Base-by-base conservation (phyloP, 2,329 filamentous ascomycete species). In the Hypoxylon sp. region DNA sequence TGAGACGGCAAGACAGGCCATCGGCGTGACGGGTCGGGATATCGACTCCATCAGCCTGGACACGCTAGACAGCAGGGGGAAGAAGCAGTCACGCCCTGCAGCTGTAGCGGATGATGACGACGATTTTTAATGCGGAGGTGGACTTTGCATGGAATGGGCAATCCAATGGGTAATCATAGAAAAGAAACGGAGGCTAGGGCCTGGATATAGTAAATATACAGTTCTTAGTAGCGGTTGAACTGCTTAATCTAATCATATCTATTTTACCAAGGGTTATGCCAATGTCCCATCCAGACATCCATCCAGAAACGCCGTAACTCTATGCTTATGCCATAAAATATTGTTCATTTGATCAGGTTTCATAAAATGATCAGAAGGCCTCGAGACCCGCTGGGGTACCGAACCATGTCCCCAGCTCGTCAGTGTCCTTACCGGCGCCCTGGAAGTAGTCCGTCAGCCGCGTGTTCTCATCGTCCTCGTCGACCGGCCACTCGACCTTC, bases 381-480 rank as follows among this genome's bases (percentile, higher is more conserved):
- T 91, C 89, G 60, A 90, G 79, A 1, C 87, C 86, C 7, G 87
- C 85, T n/a, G 88, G 83, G 59, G 84, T 87, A 2, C 94, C 94
- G 79, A 93, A 97, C 94, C 94, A 97, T 24, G 85, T 83, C 1
- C 87, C 88, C 57, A 97, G 77, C 77, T 96, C 92, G 75, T 88
- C 87, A 4, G 77, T 82, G 19, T 81, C 83, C 15, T 72, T 73
- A 4, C 77, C 74, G 6, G 73, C 80, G 68, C 57, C 79, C 13
- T 71, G 71, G 66, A 97, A 92, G 76, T 91, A 97, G 67, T 94
- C 89, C 0, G 91, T 94, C 73, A 97, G 76, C 58, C 87, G 87
- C 67, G 82, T 86, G 24, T 87, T 86, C 56, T 90, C 87, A 3
- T 85, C 87, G 32, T 92, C 89, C 19, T 93, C 90, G 4, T 89